Evolutionary conservation across 768 basidiomycete genomes (phyloP).

Genomic region (Suillus bovinus): DNA sequence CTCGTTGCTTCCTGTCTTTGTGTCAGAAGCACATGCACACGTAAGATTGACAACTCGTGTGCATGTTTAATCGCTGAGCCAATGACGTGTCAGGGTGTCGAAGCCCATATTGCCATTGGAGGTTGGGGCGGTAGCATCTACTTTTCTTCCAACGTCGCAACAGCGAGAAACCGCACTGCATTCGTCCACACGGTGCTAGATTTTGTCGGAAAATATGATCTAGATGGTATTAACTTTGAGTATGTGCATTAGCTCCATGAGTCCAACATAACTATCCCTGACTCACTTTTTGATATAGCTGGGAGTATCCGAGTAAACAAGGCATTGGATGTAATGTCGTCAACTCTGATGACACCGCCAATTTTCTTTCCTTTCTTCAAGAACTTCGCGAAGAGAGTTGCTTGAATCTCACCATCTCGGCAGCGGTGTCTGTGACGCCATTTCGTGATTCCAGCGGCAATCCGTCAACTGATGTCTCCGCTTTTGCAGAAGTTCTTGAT

Average conservation of each 20-base stretch:
- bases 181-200: conserved; percentile 55
- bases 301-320: conserved; percentile 78
- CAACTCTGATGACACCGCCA: conserved; percentile 65
- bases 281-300: conserved; percentile 41
- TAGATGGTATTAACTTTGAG: conserved; percentile 72
- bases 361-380: conserved; percentile 78
- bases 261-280: not conserved
- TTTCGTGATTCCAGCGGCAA: conserved; percentile 59
- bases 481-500: conserved; percentile 69
- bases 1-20: conserved; percentile 6
- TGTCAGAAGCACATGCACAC: conserved; percentile 10
- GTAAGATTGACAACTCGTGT: conserved; percentile 3
- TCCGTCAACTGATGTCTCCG: conserved; percentile 62
- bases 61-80: not conserved
- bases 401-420: conserved; percentile 65
- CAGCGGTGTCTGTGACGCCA: conserved; percentile 65
- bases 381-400: conserved; percentile 48
- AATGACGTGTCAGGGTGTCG: conserved; percentile 43
- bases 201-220: conserved; percentile 46
- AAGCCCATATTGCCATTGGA: conserved; percentile 60
- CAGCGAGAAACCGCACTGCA: conserved; percentile 51
- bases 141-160: conserved; percentile 60
- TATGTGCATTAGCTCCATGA: conserved; percentile 30
- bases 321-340: conserved; percentile 74
- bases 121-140: conserved; percentile 67